These are phyloP conservation scores for Globisporangium radiosum DNA, from an alignment of 352 stramenopile species.

Conservation along the genomic window DNA sequence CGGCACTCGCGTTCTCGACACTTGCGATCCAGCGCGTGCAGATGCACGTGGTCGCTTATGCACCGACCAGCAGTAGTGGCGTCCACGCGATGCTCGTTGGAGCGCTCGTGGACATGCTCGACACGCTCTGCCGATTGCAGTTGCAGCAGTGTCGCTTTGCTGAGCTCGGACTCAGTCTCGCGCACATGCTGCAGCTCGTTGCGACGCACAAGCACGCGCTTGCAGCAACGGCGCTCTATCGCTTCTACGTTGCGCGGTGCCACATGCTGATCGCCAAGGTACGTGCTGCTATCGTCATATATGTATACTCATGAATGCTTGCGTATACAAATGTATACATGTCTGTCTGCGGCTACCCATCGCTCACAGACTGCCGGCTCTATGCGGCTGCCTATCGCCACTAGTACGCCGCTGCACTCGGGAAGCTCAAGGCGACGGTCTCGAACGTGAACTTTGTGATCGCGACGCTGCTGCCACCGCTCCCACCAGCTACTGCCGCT, in stretches of 20 bases:
- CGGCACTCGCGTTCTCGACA: constrained; percentile 43
- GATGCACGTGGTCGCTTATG: constrained; percentile 35
- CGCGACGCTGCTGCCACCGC: constrained; percentile 36
- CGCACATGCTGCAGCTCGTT: constrained; percentile 57
- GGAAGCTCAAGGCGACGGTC: constrained; percentile 38
- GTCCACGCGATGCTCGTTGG: constrained; percentile 45
- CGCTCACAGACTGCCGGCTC: too few relatives aligned
- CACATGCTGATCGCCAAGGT: constrained; percentile 69
- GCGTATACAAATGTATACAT: too few relatives aligned
- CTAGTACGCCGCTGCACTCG: constrained; percentile 57
- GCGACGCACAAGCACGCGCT: constrained; percentile 35
- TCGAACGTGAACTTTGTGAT: constrained; percentile 51
- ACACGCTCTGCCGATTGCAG: constrained; percentile 54
- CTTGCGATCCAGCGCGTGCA: constrained; percentile 46
- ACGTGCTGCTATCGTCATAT: background rate
- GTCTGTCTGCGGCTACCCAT: too few relatives aligned
- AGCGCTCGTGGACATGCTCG: constrained; percentile 63
- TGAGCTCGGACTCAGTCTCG: constrained; percentile 54
- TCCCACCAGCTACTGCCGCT: constrained; percentile 13
- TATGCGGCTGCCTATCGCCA: background rate
- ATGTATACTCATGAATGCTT: too few relatives aligned
- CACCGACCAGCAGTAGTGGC: constrained; percentile 14
- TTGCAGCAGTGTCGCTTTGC: constrained; percentile 52
- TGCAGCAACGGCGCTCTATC: constrained; percentile 36
- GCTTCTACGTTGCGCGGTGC: constrained; percentile 44